Evolutionary conservation across 176 grass and related monocot species (phyloP).

Genomic region (Pontederia crassipes): DNA sequence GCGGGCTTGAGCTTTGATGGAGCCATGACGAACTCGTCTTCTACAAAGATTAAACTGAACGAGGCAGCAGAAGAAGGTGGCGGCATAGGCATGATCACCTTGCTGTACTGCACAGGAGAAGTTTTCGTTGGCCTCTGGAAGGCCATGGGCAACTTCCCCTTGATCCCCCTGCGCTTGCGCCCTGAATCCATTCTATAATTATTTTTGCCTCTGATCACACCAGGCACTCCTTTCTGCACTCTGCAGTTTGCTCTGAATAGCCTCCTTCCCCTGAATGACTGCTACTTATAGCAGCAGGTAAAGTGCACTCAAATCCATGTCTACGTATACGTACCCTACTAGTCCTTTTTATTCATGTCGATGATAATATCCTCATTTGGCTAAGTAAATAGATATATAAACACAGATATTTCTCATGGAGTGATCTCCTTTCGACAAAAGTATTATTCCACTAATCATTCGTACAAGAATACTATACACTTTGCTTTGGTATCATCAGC

Average conservation of each 20-base stretch:
- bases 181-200: background rate
- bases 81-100: background rate
- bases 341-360: no score
- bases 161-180: background rate
- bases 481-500: no score
- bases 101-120: background rate
- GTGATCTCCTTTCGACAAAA: no score
- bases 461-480: no score
- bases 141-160: conserved; percentile 1
- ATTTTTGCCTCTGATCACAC: background rate
- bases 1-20: background rate
- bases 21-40: background rate
- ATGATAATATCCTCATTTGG: no score
- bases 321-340: no score
- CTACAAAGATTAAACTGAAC: background rate
- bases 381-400: no score
- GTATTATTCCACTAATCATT: no score
- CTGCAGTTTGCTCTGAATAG: background rate
- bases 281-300: conserved; percentile 11
- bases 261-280: background rate
- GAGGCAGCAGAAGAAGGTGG: background rate
- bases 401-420: no score
- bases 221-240: background rate
- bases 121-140: conserved; percentile 1
- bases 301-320: background rate